These are phyloP conservation scores for Friedmanniomyces simplex DNA, from an alignment of 495 filamentous ascomycete genomes.

Conservation along the genomic window DNA sequence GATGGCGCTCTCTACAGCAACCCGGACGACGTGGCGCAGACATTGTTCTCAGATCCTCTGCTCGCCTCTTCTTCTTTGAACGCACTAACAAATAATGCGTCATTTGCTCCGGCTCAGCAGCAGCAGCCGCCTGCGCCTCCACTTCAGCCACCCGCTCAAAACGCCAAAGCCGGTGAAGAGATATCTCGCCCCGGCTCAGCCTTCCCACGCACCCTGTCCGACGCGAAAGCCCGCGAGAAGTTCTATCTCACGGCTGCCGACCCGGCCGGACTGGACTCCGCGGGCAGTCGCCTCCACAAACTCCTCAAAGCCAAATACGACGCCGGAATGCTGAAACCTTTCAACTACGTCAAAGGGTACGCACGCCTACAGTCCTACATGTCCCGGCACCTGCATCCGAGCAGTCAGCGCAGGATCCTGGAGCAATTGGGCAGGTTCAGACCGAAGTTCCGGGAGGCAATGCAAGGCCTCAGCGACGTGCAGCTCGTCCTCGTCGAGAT, in stretches of 20 bases:
- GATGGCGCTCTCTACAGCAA: conserved; percentile 53
- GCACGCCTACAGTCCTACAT: conserved; percentile 80
- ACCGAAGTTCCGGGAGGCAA: conserved; percentile 90
- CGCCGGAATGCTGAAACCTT: conserved; percentile 85
- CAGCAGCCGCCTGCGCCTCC: conserved; percentile 8
- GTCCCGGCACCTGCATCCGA: conserved; percentile 68
- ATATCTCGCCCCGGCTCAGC: conserved; percentile 50
- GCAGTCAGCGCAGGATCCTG: conserved; percentile 76
- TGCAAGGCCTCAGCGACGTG: conserved; percentile 81
- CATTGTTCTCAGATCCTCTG: conserved; percentile 46
- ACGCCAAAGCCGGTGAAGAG: conserved; percentile 37
- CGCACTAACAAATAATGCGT: conserved; percentile 17
- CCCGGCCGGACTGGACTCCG: conserved; percentile 79
- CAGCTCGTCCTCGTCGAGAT: conserved; percentile 91
- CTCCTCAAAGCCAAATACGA: conserved; percentile 91
- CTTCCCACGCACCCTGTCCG: conserved; percentile 43
- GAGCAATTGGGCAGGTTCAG: conserved; percentile 85
- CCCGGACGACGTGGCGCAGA: conserved; percentile 47
- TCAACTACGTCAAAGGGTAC: conserved; percentile 97
- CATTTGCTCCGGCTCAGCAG: not conserved
- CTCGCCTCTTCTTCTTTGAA: conserved; percentile 43
- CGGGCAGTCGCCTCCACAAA: conserved; percentile 91
- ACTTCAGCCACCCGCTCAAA: conserved; percentile 20
- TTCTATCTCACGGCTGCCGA: conserved; percentile 97
- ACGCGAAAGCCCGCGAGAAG: conserved; percentile 74